Evolutionary conservation across 1,284 basidiomycete species (phyloP).

Genomic region (Sporisorium exsertum): DNA sequence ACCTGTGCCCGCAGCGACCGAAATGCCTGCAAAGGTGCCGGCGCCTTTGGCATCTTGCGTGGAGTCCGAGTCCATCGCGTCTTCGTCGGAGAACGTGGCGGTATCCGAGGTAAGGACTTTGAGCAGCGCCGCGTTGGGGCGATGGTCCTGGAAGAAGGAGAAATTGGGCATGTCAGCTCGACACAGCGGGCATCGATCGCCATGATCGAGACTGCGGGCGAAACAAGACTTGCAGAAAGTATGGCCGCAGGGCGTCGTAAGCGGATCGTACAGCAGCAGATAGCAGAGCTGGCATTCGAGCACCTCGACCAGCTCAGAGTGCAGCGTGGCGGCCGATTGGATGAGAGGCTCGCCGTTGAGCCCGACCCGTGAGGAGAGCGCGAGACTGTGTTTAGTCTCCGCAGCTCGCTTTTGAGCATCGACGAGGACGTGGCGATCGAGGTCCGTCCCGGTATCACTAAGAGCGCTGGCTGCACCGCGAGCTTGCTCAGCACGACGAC

Average conservation of each 20-base stretch:
- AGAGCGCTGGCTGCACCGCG: constrained; percentile 1
- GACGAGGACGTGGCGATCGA: constrained; percentile 1
- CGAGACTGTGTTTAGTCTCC: constrained; percentile 39
- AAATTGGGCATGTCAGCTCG: constrained; percentile 80
- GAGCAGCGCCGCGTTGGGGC: constrained; percentile 45
- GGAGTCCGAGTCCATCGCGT: constrained; percentile 33
- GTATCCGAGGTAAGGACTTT: constrained; percentile 54
- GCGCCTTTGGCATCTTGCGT: constrained; percentile 21
- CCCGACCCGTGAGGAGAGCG: constrained; percentile 30
- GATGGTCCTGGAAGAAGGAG: constrained; percentile 81
- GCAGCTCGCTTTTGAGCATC: constrained; percentile 5
- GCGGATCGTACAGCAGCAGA: constrained; percentile 82
- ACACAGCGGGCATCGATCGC: constrained; percentile 84
- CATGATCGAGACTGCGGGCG: constrained; percentile 88
- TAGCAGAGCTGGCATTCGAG: constrained; percentile 92
- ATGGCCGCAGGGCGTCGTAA: constrained; percentile 94
- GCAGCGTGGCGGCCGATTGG: constrained; percentile 50
- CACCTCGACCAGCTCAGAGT: constrained; percentile 76
- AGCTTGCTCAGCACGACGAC: constrained; percentile 14
- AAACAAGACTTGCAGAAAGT: constrained; percentile 92
- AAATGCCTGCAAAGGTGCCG: constrained; percentile 27
- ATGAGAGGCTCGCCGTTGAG: constrained; percentile 42
- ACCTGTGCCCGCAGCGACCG: constrained; percentile 12
- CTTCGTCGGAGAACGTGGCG: constrained; percentile 46
- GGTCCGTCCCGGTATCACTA: constrained; percentile 24